A percentile compares a stretch with the other conserved stretches of the same genome.
These are phyloP conservation scores for Vigna mungo DNA, from an alignment of 306 rosid genomes.

Conservation along the genomic window DNA sequence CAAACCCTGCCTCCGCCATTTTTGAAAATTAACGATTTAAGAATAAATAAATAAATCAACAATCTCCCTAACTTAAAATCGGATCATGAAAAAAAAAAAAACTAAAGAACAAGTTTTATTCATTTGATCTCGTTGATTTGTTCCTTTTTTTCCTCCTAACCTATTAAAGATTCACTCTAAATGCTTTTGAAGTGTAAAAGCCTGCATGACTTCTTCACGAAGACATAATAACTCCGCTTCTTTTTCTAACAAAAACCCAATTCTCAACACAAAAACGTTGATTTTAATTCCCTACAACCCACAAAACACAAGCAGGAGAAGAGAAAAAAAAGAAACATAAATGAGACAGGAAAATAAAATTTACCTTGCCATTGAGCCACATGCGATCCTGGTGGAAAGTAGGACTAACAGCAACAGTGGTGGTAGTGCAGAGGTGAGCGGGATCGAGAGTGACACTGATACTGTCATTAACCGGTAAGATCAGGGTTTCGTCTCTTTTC, in stretches of 20 bases:
- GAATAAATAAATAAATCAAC: background rate
- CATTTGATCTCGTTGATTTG: background rate
- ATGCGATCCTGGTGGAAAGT: conserved; percentile 80
- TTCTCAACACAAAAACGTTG: background rate
- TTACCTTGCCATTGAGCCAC: conserved; percentile 97
- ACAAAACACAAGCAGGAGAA: too few relatives aligned
- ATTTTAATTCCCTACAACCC: background rate
- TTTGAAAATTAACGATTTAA: background rate
- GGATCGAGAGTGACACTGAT: conserved; percentile 98
- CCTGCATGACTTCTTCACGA: background rate
- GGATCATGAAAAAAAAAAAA: background rate
- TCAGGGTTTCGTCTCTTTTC: conserved; percentile 84
- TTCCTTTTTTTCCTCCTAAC: background rate
- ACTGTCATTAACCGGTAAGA: conserved; percentile 92
- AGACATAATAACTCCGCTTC: background rate
- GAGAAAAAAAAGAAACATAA: background rate
- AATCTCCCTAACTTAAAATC: background rate
- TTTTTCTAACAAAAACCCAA: background rate
- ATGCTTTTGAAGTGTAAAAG: background rate
- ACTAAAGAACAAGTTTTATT: background rate
- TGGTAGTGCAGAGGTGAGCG: conserved; percentile 85
- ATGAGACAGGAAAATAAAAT: background rate
- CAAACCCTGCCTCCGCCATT: too few relatives aligned
- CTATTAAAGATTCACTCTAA: background rate
- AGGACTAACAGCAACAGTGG: conserved; percentile 96